Evolutionary conservation across 2,329 filamentous ascomycete genomes (phyloP).

Genomic region (Aphanocladium album): DNA sequence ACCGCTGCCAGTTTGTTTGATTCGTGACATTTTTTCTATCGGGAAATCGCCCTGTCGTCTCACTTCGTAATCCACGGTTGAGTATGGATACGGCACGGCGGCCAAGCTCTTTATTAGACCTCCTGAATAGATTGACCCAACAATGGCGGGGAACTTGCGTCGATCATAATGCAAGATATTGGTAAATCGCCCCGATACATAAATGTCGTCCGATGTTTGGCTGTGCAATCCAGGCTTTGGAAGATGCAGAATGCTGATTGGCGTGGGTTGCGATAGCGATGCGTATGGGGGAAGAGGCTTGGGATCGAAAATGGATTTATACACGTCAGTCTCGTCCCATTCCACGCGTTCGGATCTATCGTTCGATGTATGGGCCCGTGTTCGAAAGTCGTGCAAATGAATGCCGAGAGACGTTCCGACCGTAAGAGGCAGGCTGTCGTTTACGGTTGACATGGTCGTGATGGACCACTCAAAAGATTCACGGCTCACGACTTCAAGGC

Average conservation of each 20-base stretch:
- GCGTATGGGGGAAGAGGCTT: slow-evolving; percentile 57
- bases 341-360: slow-evolving; percentile 35
- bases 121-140: slow-evolving; percentile 77
- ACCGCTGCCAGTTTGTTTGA: slow-evolving; percentile 48
- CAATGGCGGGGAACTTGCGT: slow-evolving; percentile 73
- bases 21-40: slow-evolving; percentile 45
- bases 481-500: slow-evolving; percentile 62
- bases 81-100: slow-evolving; percentile 63
- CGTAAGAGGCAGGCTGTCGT: slow-evolving; percentile 66
- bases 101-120: slow-evolving; percentile 70
- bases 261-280: slow-evolving; percentile 72
- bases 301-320: slow-evolving; percentile 43
- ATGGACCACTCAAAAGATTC: slow-evolving; percentile 77
- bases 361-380: slow-evolving; percentile 26
- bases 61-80: slow-evolving; percentile 56
- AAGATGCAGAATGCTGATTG: slow-evolving; percentile 76
- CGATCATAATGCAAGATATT: slow-evolving; percentile 86
- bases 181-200: slow-evolving; percentile 83
- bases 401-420: slow-evolving; percentile 78
- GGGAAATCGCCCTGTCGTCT: slow-evolving; percentile 52
- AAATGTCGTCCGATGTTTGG: slow-evolving; percentile 70
- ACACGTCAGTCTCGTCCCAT: slow-evolving; percentile 24
- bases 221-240: slow-evolving; percentile 48
- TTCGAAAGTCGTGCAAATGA: slow-evolving; percentile 74
- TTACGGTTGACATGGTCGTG: slow-evolving; percentile 69